Evolutionary conservation across 1,139 yeast genomes (phyloP).

Genomic region (Suhomyces maxii): DNA sequence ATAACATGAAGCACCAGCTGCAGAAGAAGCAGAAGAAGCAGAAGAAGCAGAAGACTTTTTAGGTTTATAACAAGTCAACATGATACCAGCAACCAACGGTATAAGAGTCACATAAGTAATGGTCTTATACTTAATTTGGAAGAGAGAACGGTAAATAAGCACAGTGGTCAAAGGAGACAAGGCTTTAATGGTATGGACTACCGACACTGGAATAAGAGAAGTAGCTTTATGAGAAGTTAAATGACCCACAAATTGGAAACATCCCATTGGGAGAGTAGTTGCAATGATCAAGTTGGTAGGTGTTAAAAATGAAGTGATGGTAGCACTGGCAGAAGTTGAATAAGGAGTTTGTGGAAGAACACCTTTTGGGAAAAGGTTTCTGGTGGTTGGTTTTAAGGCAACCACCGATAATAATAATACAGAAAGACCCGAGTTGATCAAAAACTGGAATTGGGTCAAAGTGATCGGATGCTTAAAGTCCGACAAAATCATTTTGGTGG

Average conservation of each 20-base stretch:
- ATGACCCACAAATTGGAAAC: slow-evolving; percentile 89
- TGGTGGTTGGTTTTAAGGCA: slow-evolving; percentile 3
- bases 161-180: slow-evolving; percentile 87
- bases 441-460: slow-evolving; percentile 80
- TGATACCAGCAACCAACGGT: slow-evolving; percentile 80
- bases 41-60: slow-evolving; percentile 17
- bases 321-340: slow-evolving; percentile 21
- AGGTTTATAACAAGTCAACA: slow-evolving; percentile 69
- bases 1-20: slow-evolving; percentile 30
- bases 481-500: slow-evolving; percentile 73
- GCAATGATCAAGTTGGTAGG: slow-evolving; percentile 57
- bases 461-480: slow-evolving; percentile 78
- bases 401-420: slow-evolving; percentile 27
- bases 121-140: slow-evolving; percentile 54
- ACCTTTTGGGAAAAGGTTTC: slow-evolving; percentile 52
- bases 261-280: slow-evolving; percentile 89
- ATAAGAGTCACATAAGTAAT: slow-evolving; percentile 74
- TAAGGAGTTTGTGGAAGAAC: slow-evolving; percentile 44
- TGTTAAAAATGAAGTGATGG: slow-evolving; percentile 39
- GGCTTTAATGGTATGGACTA: slow-evolving; percentile 91
- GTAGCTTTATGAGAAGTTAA: slow-evolving; percentile 89
- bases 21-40: background rate
- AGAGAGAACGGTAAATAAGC: slow-evolving; percentile 65
- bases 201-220: slow-evolving; percentile 80
- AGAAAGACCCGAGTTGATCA: slow-evolving; percentile 61